Conservation (phyloP, 2,329 filamentous ascomycete species). For the Hirsutella thompsonii region DNA sequence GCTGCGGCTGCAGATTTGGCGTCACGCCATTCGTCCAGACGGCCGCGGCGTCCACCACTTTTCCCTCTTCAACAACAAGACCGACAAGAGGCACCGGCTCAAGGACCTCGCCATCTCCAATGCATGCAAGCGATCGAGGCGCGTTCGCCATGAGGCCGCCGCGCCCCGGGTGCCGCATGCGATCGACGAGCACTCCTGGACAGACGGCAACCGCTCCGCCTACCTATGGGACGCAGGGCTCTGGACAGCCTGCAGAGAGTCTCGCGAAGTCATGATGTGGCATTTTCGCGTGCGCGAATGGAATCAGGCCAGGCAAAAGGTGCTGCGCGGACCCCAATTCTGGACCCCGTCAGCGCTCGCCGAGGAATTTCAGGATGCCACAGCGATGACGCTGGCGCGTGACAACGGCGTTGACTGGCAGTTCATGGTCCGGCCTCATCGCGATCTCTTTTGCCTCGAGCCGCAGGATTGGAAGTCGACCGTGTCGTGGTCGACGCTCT, state of each 20-base stretch:
- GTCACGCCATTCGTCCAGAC: background rate
- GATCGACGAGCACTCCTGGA: background rate
- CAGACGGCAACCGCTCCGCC: slow-evolving; percentile 3
- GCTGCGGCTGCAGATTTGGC: slow-evolving; percentile 1
- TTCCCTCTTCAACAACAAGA: background rate
- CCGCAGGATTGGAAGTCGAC: background rate
- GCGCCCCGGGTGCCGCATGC: background rate
- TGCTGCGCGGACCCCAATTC: background rate
- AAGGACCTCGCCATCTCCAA: background rate
- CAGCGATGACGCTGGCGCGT: background rate
- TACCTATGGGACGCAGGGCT: slow-evolving; percentile 4
- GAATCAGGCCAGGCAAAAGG: background rate
- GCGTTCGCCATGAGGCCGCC: background rate
- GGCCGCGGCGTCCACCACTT: slow-evolving; percentile 1
- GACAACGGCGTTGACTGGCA: background rate
- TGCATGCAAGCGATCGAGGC: background rate
- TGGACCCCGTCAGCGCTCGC: slow-evolving; percentile 1
- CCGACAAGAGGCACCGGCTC: background rate
- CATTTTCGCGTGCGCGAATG: background rate
- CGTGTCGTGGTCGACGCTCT: background rate
- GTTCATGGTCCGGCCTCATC: background rate
- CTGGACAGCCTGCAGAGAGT: slow-evolving; percentile 4
- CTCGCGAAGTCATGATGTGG: slow-evolving; percentile 2
- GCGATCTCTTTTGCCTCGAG: slow-evolving; percentile 1
- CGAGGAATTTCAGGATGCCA: background rate